phyloP scores from a whole-genome alignment of 495 filamentous ascomycete genomes.

The Hypoxylon perforatum region DNA sequence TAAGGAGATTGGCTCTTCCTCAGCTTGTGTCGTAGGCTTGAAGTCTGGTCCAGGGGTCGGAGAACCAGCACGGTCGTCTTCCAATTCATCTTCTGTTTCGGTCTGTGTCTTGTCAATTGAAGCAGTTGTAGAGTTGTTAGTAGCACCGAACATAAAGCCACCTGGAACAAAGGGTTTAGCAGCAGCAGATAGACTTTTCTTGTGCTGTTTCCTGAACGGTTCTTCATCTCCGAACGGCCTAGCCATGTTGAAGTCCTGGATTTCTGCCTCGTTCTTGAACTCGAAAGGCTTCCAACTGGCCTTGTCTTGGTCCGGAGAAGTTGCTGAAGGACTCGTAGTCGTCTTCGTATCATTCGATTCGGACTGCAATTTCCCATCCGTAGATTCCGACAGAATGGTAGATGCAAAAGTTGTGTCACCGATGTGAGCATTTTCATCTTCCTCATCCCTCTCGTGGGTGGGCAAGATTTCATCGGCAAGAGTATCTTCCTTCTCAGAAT shows the following conservation, averaged over 20 bases:
- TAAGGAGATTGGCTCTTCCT: constrained; percentile 36
- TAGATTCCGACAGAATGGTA: constrained; percentile 56
- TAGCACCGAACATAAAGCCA: constrained; percentile 54
- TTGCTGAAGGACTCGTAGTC: constrained; percentile 57
- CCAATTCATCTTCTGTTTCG: constrained; percentile 56
- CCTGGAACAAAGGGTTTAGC: constrained; percentile 75
- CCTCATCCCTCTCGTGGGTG: constrained; percentile 52
- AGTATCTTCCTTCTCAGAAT: constrained; percentile 46
- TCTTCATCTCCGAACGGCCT: constrained; percentile 51
- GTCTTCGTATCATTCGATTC: constrained; percentile 61
- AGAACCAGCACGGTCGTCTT: constrained; percentile 54
- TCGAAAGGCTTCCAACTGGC: constrained; percentile 58
- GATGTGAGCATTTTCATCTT: constrained; percentile 55
- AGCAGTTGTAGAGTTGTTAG: constrained; percentile 16
- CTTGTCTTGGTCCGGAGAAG: constrained; percentile 53
- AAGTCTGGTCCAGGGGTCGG: constrained; percentile 49
- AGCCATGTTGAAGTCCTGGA: constrained; percentile 55
- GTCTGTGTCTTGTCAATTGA: constrained; percentile 39
- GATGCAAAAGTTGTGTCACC: constrained; percentile 59
- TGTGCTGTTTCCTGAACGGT: constrained; percentile 57
- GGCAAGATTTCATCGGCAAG: constrained; percentile 26
- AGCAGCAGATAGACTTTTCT: constrained; percentile 72
- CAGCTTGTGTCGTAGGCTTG: constrained; percentile 27
- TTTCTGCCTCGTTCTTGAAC: constrained; percentile 50
- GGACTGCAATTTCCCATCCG: constrained; percentile 57